A percentile compares a stretch with the other conserved stretches of the same genome.
Conservation (phyloP, 768 basidiomycete species). For the Cantharellus cinnabarinus region DNA sequence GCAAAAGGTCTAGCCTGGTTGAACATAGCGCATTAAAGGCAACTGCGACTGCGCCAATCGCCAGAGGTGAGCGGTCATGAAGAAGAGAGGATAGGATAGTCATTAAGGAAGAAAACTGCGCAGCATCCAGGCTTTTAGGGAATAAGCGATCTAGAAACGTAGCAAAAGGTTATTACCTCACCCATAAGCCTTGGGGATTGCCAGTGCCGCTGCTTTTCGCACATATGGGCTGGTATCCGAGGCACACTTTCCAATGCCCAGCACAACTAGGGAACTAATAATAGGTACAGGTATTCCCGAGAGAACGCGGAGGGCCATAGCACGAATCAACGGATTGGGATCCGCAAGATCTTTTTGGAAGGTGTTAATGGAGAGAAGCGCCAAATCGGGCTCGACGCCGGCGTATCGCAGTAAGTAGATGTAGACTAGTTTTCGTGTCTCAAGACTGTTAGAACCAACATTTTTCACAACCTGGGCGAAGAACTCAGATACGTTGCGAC, state of each 20-base stretch:
- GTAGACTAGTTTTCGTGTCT: conserved; percentile 92
- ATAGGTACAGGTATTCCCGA: conserved; percentile 81
- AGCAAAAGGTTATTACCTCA: conserved; percentile 15
- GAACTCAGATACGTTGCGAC: conserved; percentile 76
- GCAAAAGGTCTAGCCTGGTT: conserved; percentile 67
- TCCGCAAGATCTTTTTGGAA: conserved; percentile 95
- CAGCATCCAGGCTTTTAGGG: conserved; percentile 42
- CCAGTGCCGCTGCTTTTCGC: conserved; percentile 77
- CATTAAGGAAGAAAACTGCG: conserved; percentile 42
- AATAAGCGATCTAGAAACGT: background rate
- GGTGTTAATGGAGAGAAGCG: conserved; percentile 90
- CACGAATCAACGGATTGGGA: conserved; percentile 79
- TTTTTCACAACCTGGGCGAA: conserved; percentile 97
- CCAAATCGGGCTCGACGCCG: conserved; percentile 81
- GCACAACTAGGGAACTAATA: conserved; percentile 65
- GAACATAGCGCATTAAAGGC: conserved; percentile 83
- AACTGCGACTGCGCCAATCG: conserved; percentile 65
- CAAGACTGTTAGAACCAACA: conserved; percentile 78
- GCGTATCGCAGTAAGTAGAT: conserved; percentile 93
- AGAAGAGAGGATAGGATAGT: conserved; percentile 21
- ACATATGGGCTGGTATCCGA: conserved; percentile 88
- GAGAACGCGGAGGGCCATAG: conserved; percentile 86
- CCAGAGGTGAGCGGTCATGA: conserved; percentile 62
- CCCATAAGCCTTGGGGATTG: conserved; percentile 74
- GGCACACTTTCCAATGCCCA: conserved; percentile 84